Evolutionary conservation across 2,329 filamentous ascomycete species (phyloP), one percentile per base, ranked within the genome.

Genomic region (Cryphonectria naterciae): DNA sequence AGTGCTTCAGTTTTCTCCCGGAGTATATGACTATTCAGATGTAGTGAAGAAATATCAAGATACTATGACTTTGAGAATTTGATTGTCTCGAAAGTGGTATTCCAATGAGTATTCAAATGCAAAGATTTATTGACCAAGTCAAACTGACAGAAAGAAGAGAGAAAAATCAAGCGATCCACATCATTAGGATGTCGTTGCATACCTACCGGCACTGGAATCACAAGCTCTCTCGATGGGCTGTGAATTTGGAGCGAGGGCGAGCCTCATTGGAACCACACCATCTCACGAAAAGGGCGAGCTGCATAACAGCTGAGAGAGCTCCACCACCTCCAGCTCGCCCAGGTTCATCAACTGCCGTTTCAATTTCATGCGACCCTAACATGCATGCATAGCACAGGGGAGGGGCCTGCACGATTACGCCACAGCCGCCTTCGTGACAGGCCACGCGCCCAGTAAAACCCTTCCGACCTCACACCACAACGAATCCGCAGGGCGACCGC

Each of bases 401-500:
- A 32, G 3, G 11, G 25, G 2, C 54, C 54, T 58, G 54, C 54
- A 58, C 28, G 28, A 58, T 58, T 58, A 58, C 54, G 54, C 25
- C 54, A 58, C 54, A 58, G 28, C 54, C 25, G 54, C 54, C 5
- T 15, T 58, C 5, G 54, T 58, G 54, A 19, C 54, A 32, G 25
- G 54, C 54, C 54, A 58, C 54, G 54, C 54, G 46, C 25, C 54
- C 54, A 35, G 54, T 32, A 13, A 58, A 19, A 19, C 35, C 54
- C 54, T 32, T 58, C 35, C 54, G 54, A 58, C 28, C 54, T 58
- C 54, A 58, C 54, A 32, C 54, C 54, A 58, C 28, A 58, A 32
- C 25, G 6, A 49, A 49, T 7, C 2, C 17, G 43, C 46, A 39
- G 10, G 2, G 19, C 43, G 2, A 15, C 6, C 6, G 43, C 5